A percentile compares a stretch with the other conserved stretches of the same genome.
Conservation (phyloP, 140 eudicot species). For the Oenanthe javanica region DNA sequence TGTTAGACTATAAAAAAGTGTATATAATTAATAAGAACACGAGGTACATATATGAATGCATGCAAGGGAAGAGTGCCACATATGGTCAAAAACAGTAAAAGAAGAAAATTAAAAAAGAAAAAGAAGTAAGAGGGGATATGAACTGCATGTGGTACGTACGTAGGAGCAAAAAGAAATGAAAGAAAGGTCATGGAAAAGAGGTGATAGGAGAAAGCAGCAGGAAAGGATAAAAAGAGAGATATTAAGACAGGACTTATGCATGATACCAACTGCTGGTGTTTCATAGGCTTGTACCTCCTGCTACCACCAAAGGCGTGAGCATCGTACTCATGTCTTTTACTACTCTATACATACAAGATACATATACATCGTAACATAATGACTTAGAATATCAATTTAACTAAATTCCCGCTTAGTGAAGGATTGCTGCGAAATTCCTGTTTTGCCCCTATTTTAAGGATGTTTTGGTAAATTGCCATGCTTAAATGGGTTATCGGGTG, state of each 20-base stretch:
- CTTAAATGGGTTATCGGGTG: too few species aligned
- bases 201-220: not conserved
- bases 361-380: not conserved
- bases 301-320: slow-evolving; percentile 3
- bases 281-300: not conserved
- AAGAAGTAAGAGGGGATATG: not conserved
- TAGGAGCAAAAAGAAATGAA: slow-evolving; percentile 1
- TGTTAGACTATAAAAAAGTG: not conserved
- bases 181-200: slow-evolving; percentile 10
- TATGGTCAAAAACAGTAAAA: not conserved
- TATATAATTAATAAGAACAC: not conserved
- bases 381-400: too few species aligned
- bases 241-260: slow-evolving; percentile 1
- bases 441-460: too few species aligned
- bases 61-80: not conserved
- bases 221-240: not conserved
- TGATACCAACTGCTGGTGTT: not conserved
- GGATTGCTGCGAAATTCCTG: too few species aligned
- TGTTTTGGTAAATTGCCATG: too few species aligned
- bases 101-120: not conserved
- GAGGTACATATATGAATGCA: not conserved
- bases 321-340: not conserved
- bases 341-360: not conserved
- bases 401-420: too few species aligned
- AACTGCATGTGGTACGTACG: not conserved